Evolutionary conservation across 495 filamentous ascomycete genomes (phyloP).

Genomic region (Hyaloscypha bicolor): DNA sequence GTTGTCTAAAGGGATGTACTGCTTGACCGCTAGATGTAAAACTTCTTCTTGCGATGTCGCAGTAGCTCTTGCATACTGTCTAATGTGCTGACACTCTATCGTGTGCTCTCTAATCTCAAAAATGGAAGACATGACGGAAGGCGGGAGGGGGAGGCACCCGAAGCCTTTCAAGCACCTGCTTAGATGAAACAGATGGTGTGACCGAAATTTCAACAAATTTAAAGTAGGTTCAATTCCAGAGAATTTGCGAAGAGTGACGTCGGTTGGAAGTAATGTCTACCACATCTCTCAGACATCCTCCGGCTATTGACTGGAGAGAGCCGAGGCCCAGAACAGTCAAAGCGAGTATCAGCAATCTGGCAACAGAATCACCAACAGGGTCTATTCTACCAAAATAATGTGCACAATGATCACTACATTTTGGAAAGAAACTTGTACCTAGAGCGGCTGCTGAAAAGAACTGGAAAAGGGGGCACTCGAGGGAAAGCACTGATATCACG

Average conservation of each 20-base stretch:
- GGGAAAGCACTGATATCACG: neutral
- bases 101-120: conserved; percentile 64
- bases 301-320: neutral
- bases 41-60: conserved; percentile 62
- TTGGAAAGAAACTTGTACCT: neutral
- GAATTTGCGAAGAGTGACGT: too few species aligned
- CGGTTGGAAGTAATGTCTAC: too few species aligned
- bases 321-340: neutral
- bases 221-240: too few species aligned
- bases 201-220: neutral
- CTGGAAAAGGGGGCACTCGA: neutral
- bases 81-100: conserved; percentile 67
- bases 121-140: conserved; percentile 20
- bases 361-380: neutral
- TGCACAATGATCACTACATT: neutral
- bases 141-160: neutral
- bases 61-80: conserved; percentile 70
- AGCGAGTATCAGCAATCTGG: neutral
- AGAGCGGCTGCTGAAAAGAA: neutral
- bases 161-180: neutral
- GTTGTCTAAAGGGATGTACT: conserved; percentile 77
- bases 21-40: conserved; percentile 74
- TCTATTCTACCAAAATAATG: too few species aligned
- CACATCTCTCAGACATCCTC: too few species aligned
- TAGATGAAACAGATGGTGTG: neutral